Base-by-base conservation (phyloP, 2,329 filamentous ascomycete genomes). In the Lachnellula subtilissima region DNA sequence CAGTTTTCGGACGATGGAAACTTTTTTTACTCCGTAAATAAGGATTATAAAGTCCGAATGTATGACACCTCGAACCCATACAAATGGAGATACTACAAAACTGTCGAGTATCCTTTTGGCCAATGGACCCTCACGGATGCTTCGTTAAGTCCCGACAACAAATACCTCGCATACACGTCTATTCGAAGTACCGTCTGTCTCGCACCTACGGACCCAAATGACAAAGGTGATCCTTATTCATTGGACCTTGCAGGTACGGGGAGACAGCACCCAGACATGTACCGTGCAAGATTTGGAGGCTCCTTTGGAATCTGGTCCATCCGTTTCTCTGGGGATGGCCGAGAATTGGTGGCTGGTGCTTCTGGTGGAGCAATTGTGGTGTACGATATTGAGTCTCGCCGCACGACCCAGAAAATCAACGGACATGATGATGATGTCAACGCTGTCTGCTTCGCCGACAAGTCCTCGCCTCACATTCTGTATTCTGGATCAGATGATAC, bases 51-150 rank as follows among this genome's bases (percentile, higher is more conserved):
- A 64, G 91, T 99, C 9, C 87, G 92, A 52, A 92, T 99, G 89
- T 99, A 97, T 73, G 93, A 97, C 71, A 97, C 94, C 0, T 92
- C 89, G 1, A 96, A 97, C 65, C 91, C 93, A 0, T 96, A 94
- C 72, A 83, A 91, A 62, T 99, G 94, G 94, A 88, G 87, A 70
- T 92, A 96, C 71, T 97, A 97, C 78, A 97, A 93, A 75, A 93
- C 89, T 0, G 89, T 91, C 5, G 76, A 79, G 28, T 96, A 94
- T 71, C 91, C 91, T 0, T 89, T 86, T 62, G 94, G 92, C 2
- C 87, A 90, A 65, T 99, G 94, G 94, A 97, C 93, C 1, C 87
- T 99, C 62, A 97, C 94, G 14, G 94, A 99, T 72, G 92, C 93
- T 2, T 89, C 89, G 0, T 73, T 97, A 45, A 95, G 89, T 58